Conservation (phyloP, 345 rosid genomes). For the Cardiospermum halicacabum region DNA sequence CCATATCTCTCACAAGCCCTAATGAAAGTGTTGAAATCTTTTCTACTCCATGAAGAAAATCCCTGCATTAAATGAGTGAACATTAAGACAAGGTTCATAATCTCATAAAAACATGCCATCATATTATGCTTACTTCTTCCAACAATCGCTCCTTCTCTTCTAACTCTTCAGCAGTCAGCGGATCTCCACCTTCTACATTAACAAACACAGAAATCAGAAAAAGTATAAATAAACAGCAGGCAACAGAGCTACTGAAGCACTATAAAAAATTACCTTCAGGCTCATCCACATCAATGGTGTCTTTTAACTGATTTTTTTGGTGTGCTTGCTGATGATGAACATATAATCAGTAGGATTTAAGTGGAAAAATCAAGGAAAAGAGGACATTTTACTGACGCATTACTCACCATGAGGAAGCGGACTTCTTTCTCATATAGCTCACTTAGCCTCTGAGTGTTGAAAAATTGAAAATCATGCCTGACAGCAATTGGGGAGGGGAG, state of each 20-base stretch:
- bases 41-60: slow-evolving; percentile 94
- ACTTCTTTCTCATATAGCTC: slow-evolving; percentile 99
- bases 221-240: background rate
- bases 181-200: slow-evolving; percentile 70
- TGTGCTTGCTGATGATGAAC: slow-evolving; percentile 71
- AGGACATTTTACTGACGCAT: background rate
- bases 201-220: slow-evolving; percentile 11
- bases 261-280: slow-evolving; percentile 64
- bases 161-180: slow-evolving; percentile 92
- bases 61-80: slow-evolving; percentile 44
- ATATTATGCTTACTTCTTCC: slow-evolving; percentile 62
- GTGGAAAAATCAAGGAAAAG: background rate
- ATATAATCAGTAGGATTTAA: too few relatives aligned
- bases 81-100: slow-evolving; percentile 9
- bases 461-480: slow-evolving; percentile 98
- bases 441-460: slow-evolving; percentile 89
- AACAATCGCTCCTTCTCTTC: slow-evolving; percentile 87
- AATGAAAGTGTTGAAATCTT: slow-evolving; percentile 83
- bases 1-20: slow-evolving; percentile 99
- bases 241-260: slow-evolving; percentile 4
- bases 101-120: slow-evolving; percentile 13
- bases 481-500: slow-evolving; percentile 16
- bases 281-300: slow-evolving; percentile 90
- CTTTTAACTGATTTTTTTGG: slow-evolving; percentile 95
- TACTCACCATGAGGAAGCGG: slow-evolving; percentile 84